Percentiles rank a stretch among this genome's conserved stretches.
phyloP scores from a whole-genome alignment of 2,329 filamentous ascomycete species.

The Rasamsonia emersonii region DNA sequence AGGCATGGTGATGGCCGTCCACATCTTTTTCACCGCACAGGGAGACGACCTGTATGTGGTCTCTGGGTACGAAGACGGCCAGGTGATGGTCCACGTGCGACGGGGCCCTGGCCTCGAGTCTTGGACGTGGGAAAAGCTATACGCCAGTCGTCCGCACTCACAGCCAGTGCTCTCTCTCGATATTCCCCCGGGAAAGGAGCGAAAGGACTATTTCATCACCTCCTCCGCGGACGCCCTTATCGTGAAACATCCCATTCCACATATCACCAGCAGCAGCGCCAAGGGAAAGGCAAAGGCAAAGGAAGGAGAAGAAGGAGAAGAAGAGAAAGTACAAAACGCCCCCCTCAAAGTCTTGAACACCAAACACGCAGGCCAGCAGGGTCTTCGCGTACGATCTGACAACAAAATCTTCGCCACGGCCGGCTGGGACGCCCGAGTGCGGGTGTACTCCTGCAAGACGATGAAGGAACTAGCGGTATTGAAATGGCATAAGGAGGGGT shows the following conservation, averaged over 20 bases:
- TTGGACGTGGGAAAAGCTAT: slow-evolving; percentile 48
- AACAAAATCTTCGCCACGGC: slow-evolving; percentile 78
- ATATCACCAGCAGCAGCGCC: slow-evolving; percentile 5
- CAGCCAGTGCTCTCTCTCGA: slow-evolving; percentile 76
- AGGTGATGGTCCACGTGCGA: slow-evolving; percentile 57
- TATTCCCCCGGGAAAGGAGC: slow-evolving; percentile 36
- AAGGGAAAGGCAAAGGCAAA: slow-evolving; percentile 5
- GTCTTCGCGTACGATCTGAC: slow-evolving; percentile 67
- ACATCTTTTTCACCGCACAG: slow-evolving; percentile 42
- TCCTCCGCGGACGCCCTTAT: slow-evolving; percentile 75
- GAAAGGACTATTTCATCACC: slow-evolving; percentile 58
- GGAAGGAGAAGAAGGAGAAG: too few relatives aligned
- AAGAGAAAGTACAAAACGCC: slow-evolving; percentile 16
- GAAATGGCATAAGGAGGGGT: slow-evolving; percentile 88
- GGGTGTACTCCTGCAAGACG: slow-evolving; percentile 72
- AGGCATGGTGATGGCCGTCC: slow-evolving; percentile 80
- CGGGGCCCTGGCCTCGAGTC: slow-evolving; percentile 19
- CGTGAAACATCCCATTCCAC: slow-evolving; percentile 62
- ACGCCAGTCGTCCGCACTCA: slow-evolving; percentile 59
- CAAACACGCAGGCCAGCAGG: slow-evolving; percentile 85
- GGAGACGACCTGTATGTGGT: slow-evolving; percentile 49
- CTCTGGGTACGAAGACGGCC: slow-evolving; percentile 79
- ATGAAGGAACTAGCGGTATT: slow-evolving; percentile 84
- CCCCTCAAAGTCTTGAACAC: slow-evolving; percentile 61
- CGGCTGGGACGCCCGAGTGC: slow-evolving; percentile 77